A percentile compares a stretch with the other conserved stretches of the same genome.
Evolutionary conservation across 2,329 filamentous ascomycete genomes (phyloP).

Genomic region (Alternaria gansuensis): DNA sequence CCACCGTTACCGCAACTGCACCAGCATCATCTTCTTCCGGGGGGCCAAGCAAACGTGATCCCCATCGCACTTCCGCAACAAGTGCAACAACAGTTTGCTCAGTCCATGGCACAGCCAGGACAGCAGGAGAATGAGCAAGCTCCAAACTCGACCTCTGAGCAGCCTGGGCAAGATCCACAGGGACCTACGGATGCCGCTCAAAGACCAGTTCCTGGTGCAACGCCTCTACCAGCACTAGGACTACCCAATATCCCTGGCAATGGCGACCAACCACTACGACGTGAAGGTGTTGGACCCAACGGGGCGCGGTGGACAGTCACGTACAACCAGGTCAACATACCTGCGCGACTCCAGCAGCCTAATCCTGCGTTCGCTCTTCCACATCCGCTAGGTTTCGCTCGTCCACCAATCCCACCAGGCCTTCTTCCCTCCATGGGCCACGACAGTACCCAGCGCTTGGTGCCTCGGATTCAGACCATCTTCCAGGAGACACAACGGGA

Average conservation of each 20-base stretch:
- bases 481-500: slow-evolving; percentile 43
- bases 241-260: slow-evolving; percentile 31
- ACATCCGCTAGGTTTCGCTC: slow-evolving; percentile 31
- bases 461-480: slow-evolving; percentile 35
- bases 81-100: slow-evolving; percentile 38
- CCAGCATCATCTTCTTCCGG: slow-evolving; percentile 30
- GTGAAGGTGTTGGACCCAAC: slow-evolving; percentile 61
- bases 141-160: slow-evolving; percentile 13
- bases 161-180: slow-evolving; percentile 16
- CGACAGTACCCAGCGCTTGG: slow-evolving; percentile 28
- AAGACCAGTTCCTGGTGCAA: slow-evolving; percentile 10
- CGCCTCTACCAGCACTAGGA: slow-evolving; percentile 3
- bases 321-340: slow-evolving; percentile 56
- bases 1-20: slow-evolving; percentile 33
- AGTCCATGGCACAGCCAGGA: slow-evolving; percentile 33
- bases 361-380: slow-evolving; percentile 29
- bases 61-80: slow-evolving; percentile 34
- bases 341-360: slow-evolving; percentile 34
- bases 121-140: slow-evolving; percentile 19
- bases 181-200: slow-evolving; percentile 20
- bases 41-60: slow-evolving; percentile 23
- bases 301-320: slow-evolving; percentile 64
- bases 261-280: slow-evolving; percentile 56
- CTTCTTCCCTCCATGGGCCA: slow-evolving; percentile 20
- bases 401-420: slow-evolving; percentile 28